Percentiles rank a stretch among this genome's conserved stretches.
These are phyloP conservation scores for Immersiporthe knoxdaviesiana DNA, from an alignment of 2,329 filamentous ascomycete species.

Conservation along the genomic window DNA sequence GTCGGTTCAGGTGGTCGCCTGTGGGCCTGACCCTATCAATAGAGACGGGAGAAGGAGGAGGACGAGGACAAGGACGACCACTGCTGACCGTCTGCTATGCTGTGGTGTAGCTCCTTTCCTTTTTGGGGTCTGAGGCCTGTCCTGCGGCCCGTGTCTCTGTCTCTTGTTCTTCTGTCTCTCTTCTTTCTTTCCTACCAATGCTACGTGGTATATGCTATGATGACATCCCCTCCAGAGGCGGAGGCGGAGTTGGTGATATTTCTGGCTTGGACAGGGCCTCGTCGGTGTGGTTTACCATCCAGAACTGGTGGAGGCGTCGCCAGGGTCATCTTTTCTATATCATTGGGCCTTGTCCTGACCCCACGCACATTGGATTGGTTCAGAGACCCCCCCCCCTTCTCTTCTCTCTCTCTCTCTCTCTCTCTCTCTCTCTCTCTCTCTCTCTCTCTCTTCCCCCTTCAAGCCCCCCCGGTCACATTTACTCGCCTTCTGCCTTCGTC, in stretches of 20 bases:
- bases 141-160: not conserved
- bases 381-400: not conserved
- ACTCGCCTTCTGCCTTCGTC: constrained; percentile 20
- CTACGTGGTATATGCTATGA: not conserved
- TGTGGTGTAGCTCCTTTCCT: not conserved
- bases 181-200: not conserved
- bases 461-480: not conserved
- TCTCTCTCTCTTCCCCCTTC: not conserved
- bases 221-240: not conserved
- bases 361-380: too few species aligned
- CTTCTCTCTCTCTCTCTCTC: not conserved
- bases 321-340: constrained; percentile 4
- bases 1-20: not conserved
- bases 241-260: constrained; percentile 7
- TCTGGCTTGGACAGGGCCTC: not conserved
- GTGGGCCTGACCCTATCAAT: not conserved
- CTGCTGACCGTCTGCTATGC: not conserved
- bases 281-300: not conserved
- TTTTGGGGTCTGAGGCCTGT: not conserved
- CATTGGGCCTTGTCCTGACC: not conserved
- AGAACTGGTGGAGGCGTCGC: not conserved
- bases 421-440: too few species aligned
- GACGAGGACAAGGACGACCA: not conserved
- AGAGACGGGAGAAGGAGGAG: not conserved
- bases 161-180: not conserved